A percentile compares a stretch with the other conserved stretches of the same genome.
phyloP scores from a whole-genome alignment of 148 eudicot species.

The Amaranthus palmeri region DNA sequence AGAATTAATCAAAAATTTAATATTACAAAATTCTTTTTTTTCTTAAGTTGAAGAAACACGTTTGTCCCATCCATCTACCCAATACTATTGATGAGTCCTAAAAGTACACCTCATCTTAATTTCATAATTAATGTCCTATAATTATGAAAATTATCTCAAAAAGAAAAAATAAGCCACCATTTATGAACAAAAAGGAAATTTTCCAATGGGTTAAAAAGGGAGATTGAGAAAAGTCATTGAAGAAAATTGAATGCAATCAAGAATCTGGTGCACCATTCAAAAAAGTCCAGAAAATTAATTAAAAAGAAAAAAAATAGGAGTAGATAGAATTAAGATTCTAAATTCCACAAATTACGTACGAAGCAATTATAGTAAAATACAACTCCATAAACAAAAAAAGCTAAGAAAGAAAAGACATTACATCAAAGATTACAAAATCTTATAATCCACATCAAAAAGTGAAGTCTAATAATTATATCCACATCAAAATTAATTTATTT shows the following conservation, averaged over 20 bases:
- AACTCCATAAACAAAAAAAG: not conserved
- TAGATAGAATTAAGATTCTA: not conserved
- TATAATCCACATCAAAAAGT: too few relatives aligned
- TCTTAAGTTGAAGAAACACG: too few relatives aligned
- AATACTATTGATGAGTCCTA: too few relatives aligned
- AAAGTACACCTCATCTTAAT: too few relatives aligned
- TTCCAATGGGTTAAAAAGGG: not conserved
- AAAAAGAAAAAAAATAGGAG: not conserved
- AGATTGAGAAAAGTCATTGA: conserved; percentile 1
- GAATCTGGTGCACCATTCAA: conserved; percentile 17
- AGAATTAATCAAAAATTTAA: too few relatives aligned
- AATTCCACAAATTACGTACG: conserved; percentile 5
- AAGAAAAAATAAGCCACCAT: not conserved
- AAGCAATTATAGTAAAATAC: not conserved
- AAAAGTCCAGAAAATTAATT: not conserved
- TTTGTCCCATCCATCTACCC: too few relatives aligned
- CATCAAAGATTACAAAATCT: too few relatives aligned
- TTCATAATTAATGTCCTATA: too few relatives aligned
- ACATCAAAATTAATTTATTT: too few relatives aligned
- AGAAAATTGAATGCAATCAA: conserved; percentile 1
- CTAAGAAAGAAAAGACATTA: not conserved
- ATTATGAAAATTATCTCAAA: not conserved
- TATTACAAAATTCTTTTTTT: too few relatives aligned
- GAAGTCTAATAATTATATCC: too few relatives aligned
- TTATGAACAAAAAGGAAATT: not conserved